These are phyloP conservation scores for Amphichorda felina DNA, from an alignment of 2,329 filamentous ascomycete species.

Conservation along the genomic window DNA sequence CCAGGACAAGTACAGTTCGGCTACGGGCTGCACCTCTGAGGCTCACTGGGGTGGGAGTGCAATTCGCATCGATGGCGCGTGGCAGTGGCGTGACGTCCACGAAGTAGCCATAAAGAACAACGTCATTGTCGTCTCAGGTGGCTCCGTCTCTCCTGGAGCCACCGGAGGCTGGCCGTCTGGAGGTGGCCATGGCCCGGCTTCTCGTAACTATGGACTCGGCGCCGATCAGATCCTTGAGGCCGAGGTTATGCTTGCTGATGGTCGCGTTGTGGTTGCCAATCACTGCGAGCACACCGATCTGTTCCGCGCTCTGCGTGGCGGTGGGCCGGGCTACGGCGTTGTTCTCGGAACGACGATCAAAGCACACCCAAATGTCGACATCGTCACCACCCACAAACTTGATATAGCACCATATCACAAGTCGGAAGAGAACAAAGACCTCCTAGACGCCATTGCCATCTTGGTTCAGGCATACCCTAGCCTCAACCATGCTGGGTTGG, in stretches of 20 bases:
- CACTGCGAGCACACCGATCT: conserved; percentile 20
- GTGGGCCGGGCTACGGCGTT: conserved; percentile 21
- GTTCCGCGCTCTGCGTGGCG: conserved; percentile 26
- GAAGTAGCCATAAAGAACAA: conserved; percentile 13
- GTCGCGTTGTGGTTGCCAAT: conserved; percentile 19
- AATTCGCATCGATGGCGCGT: conserved; percentile 20
- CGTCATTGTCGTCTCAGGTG: conserved; percentile 22
- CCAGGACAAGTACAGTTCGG: conserved; percentile 10
- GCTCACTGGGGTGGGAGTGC: conserved; percentile 19
- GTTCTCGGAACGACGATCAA: conserved; percentile 26
- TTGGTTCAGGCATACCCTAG: conserved; percentile 17
- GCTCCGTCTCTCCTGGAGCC: conserved; percentile 12
- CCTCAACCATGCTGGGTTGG: conserved; percentile 17
- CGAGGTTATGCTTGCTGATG: conserved; percentile 24
- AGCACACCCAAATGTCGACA: conserved; percentile 19
- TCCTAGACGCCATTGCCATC: conserved; percentile 13
- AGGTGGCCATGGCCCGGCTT: conserved; percentile 26
- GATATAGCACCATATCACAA: conserved; percentile 9
- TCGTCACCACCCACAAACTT: conserved; percentile 11
- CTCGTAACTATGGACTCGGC: conserved; percentile 25
- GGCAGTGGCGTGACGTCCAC: conserved; percentile 21
- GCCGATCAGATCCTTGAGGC: conserved; percentile 31
- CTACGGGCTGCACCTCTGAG: conserved; percentile 9
- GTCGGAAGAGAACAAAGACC: conserved; percentile 11
- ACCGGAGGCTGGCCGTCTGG: conserved; percentile 25